Evolutionary conservation across 805 yeast genomes (phyloP), one percentile per base, ranked within the genome.

Genomic region (Pichia ethanolica): DNA sequence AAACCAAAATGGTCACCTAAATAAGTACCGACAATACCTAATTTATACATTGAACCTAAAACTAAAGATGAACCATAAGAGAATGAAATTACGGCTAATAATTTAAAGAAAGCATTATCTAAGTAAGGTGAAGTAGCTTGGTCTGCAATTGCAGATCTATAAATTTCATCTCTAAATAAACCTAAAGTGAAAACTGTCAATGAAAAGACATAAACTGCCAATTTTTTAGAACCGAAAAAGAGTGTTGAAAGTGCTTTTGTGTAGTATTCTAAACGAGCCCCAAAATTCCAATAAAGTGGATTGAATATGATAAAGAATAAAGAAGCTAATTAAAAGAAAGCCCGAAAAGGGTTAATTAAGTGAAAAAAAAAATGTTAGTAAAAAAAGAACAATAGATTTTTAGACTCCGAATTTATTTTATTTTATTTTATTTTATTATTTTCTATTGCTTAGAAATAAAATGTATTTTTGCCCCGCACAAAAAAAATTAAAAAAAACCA

Each of bases 1-100:
- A 93, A 90, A 1, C 98, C 98, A 68, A 93, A 93, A 70, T 93
- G 95, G 67, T 93, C 99, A 40, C 99, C 99, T 53, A 93, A 71
- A 62, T 93, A 93, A 10, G 99, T 93, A 27, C 99, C 99, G 12
- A 97, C 91, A 53, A 93, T 80, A 27, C 99, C 99, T 56, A 93
- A 74, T 12, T 85, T 84, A 71, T 81, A 91, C 98, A 93, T 91
- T 26, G 97, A 88, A 33, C 82, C 69, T 34, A 86, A 55, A 3
- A 90, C 98, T 47, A 93, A 77, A 9, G 87, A 67, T 57, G 90
- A 89, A 26, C 99, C 99, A 45, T 73, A 64, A 1, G 66, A 79
- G 56, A 89, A 85, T 3, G 71, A 59, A 1, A 65, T 66, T 27
- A 73, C 69, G 2, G 93, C 95, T 6, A 77, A 59, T 7, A 60